phyloP scores from a whole-genome alignment of 176 grass and related monocot species.

The Areca catechu region DNA sequence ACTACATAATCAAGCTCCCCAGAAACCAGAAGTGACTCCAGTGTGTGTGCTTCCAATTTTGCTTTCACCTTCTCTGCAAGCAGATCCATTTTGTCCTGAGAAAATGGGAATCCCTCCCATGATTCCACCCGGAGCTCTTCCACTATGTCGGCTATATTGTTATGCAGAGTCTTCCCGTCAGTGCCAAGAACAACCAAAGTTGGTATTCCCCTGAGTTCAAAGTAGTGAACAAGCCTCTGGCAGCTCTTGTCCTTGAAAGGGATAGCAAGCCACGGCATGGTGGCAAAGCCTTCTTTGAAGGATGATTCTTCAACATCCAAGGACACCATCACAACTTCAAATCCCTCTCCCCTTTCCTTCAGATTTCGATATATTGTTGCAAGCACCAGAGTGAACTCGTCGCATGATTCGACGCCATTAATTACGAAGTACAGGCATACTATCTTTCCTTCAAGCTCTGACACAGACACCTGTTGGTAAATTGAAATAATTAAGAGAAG shows the following conservation, averaged over 20 bases:
- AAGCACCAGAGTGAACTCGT: conserved; percentile 1
- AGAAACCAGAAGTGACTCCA: conserved; percentile 65
- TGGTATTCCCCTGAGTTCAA: conserved; percentile 50
- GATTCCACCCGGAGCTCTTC: conserved; percentile 55
- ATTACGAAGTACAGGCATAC: not conserved
- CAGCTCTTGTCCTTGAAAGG: conserved; percentile 56
- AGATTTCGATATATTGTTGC: conserved; percentile 54
- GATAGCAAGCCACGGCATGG: conserved; percentile 69
- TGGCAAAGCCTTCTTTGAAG: conserved; percentile 34
- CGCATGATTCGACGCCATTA: not conserved
- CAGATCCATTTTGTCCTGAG: conserved; percentile 50
- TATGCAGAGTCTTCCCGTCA: conserved; percentile 73
- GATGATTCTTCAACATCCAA: conserved; percentile 36
- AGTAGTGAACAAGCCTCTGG: conserved; percentile 57
- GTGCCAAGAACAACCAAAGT: conserved; percentile 68
- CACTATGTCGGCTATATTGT: conserved; percentile 45
- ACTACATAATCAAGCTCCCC: conserved; percentile 53
- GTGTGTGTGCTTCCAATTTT: conserved; percentile 51
- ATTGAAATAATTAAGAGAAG: not conserved
- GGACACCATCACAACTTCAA: conserved; percentile 66
- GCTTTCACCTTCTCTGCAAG: conserved; percentile 53
- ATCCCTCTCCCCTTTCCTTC: conserved; percentile 58
- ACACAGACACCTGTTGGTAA: not conserved
- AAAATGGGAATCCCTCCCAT: conserved; percentile 75
- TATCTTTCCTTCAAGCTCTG: conserved; percentile 8